Conservation (phyloP, 495 filamentous ascomycete genomes). For the Talaromyces thailandensis region DNA sequence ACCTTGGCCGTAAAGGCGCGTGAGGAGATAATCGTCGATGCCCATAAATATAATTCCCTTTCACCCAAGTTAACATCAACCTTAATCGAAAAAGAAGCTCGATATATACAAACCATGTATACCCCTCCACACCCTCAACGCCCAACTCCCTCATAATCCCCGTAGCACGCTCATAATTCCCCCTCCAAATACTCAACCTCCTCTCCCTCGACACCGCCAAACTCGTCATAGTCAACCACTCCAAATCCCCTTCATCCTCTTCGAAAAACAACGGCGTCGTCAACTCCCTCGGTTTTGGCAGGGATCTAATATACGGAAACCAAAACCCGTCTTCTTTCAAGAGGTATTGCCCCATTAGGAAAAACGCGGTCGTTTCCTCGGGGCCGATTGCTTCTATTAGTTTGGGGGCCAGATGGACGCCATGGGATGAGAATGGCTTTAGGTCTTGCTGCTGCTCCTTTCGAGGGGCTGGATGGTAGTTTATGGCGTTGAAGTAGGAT, state of each 20-base stretch:
- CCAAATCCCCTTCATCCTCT: slow-evolving; percentile 41
- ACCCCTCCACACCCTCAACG: slow-evolving; percentile 22
- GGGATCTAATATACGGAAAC: slow-evolving; percentile 49
- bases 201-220: slow-evolving; percentile 38
- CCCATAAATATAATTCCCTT: slow-evolving; percentile 59
- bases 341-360: slow-evolving; percentile 49
- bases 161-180: slow-evolving; percentile 38
- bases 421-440: slow-evolving; percentile 25
- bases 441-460: neutral
- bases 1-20: slow-evolving; percentile 43
- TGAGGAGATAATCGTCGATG: slow-evolving; percentile 53
- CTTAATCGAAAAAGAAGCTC: slow-evolving; percentile 1
- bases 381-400: slow-evolving; percentile 28
- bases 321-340: slow-evolving; percentile 43
- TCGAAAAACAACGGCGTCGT: slow-evolving; percentile 51
- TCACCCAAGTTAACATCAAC: neutral
- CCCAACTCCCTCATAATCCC: slow-evolving; percentile 25
- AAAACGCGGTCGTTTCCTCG: slow-evolving; percentile 38
- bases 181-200: slow-evolving; percentile 32
- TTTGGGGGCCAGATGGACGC: slow-evolving; percentile 20
- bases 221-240: slow-evolving; percentile 53
- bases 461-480: slow-evolving; percentile 10
- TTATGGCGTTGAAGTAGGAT: slow-evolving; percentile 44
- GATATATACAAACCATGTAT: slow-evolving; percentile 34
- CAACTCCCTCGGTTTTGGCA: slow-evolving; percentile 46